phyloP scores from a whole-genome alignment of 2,329 filamentous ascomycete species.

The Tolypocladium amazonense region DNA sequence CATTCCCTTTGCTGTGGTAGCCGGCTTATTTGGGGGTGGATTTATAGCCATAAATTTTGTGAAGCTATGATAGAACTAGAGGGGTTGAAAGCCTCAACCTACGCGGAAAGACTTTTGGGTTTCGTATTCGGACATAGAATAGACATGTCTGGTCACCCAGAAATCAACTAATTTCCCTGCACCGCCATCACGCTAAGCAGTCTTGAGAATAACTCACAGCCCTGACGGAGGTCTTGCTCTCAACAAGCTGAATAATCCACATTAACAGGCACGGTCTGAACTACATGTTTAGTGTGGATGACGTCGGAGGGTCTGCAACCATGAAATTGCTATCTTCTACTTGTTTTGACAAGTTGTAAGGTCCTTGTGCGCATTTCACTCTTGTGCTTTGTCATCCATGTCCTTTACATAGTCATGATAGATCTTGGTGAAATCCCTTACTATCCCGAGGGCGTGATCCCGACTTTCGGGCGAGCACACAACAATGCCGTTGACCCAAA shows the following conservation, averaged over 20 bases:
- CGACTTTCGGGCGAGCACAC: neutral
- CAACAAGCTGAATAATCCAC: no score
- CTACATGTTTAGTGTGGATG: no score
- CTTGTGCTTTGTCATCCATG: neutral
- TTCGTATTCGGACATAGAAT: neutral
- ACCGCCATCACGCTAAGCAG: no score
- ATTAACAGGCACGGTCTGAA: no score
- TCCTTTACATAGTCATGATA: neutral
- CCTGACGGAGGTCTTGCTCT: no score
- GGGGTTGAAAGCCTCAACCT: neutral
- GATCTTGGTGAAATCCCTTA: neutral
- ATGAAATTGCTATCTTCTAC: neutral
- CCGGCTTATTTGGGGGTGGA: neutral
- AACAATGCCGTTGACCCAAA: neutral
- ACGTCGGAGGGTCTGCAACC: neutral
- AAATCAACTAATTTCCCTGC: no score
- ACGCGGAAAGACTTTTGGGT: neutral
- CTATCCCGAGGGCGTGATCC: neutral
- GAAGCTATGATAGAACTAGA: neutral
- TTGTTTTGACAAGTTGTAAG: neutral
- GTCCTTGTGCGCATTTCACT: neutral
- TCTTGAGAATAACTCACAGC: no score
- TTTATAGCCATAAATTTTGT: neutral
- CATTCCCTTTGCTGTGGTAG: neutral
- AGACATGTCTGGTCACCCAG: no score